Base-by-base conservation (phyloP, 1,139 yeast species). In the Debaryomyces fabryi region DNA sequence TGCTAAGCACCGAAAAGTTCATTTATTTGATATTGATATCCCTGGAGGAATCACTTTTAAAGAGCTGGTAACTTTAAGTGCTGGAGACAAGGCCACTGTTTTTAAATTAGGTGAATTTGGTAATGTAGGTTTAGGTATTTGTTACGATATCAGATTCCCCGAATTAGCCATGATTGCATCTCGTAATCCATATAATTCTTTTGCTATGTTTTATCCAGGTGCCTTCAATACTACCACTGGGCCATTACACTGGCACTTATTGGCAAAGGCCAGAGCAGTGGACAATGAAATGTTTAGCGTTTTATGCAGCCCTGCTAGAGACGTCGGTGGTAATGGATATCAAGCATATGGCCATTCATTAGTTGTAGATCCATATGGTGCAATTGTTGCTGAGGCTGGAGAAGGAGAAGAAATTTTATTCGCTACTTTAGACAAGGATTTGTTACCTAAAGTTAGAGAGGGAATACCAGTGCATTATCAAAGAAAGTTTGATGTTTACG, bases 191-290 rank as follows among this genome's bases (percentile, higher is more conserved):
- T 36, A 43, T 29, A 96, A 96, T 3, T 95, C 96, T 0, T 77
- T 88, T 46, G 68, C 89, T 34, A 59, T 90, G 44, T 77, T 89
- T 2, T 91, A 74, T 57, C 97, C 97, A 0, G 85, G 95, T 33
- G 97, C 97, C 0, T 91, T 92, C 70, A 90, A 96, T 1, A 79
- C 86, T 62, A 81, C 85, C 55, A 91, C 97, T 0, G 97, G 97
- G 1, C 82, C 81, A 44, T 92, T 93, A 1, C 97, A 91, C 58
- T 91, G 96, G 95, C 84, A 84, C 49, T 65, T 79, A 1, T 69
- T 91, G 48, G 96, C 89, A 1, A 74, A 83, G 23, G 85, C 95
- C 0, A 73, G 96, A 43, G 97, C 97, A 1, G 76, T 90, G 16
- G 96, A 89, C 59, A 81, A 91, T 1, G 96, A 90, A 63, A 76